phyloP scores from a whole-genome alignment of 169 alveolate genomes.

The Nephromyces sp. region DNA sequence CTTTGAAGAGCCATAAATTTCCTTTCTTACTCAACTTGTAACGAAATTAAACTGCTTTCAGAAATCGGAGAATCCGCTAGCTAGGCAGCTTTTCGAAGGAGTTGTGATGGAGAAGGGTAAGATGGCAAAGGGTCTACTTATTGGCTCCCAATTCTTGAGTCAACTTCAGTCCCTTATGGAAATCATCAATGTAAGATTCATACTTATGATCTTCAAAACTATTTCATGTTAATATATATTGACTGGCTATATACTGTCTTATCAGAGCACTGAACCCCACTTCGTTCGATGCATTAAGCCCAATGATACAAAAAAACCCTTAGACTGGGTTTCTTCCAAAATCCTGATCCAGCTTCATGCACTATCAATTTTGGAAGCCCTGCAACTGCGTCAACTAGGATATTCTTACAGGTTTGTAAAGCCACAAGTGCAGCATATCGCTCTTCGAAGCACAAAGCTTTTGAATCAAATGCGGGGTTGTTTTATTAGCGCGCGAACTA shows the following conservation, averaged over 20 bases:
- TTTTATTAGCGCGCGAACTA: too few species aligned
- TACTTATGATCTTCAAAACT: too few species aligned
- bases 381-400: conserved; percentile 72
- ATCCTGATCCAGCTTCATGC: conserved; percentile 77
- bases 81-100: conserved; percentile 58
- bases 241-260: too few species aligned
- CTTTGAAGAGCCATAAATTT: too few species aligned
- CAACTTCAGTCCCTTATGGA: conserved; percentile 66
- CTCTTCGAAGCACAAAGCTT: too few species aligned
- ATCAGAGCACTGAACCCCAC: conserved; percentile 78
- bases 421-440: too few species aligned
- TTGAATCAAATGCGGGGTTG: too few species aligned
- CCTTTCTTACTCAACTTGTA: neutral
- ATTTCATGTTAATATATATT: too few species aligned
- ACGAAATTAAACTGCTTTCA: conserved; percentile 31
- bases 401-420: conserved; percentile 71
- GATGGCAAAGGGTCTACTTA: conserved; percentile 75
- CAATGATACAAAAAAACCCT: conserved; percentile 71
- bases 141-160: conserved; percentile 75
- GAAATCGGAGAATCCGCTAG: conserved; percentile 58
- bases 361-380: conserved; percentile 73
- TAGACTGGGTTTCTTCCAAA: conserved; percentile 67
- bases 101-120: conserved; percentile 71
- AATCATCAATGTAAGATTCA: conserved; percentile 60
- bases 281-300: conserved; percentile 79